Evolutionary conservation across 2,329 filamentous ascomycete genomes (phyloP).

Genomic region (Malbranchea zuffiana): DNA sequence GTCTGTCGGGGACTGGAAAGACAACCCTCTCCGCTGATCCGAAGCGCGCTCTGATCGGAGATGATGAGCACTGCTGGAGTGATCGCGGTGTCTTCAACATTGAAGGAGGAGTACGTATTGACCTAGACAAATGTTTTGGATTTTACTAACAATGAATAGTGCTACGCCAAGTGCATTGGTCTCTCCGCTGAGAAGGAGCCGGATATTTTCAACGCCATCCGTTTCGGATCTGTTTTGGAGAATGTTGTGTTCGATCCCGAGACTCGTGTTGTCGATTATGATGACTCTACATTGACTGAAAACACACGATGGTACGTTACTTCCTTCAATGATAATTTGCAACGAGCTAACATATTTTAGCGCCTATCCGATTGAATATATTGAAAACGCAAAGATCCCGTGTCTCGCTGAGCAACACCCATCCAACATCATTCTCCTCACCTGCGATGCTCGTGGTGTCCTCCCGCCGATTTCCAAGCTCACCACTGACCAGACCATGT

Average conservation of each 20-base stretch:
- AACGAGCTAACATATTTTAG: constrained; percentile 22
- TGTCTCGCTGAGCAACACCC: constrained; percentile 82
- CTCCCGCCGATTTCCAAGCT: constrained; percentile 97
- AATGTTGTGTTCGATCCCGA: constrained; percentile 95
- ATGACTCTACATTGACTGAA: constrained; percentile 88
- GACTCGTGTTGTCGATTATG: constrained; percentile 87
- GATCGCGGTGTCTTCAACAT: constrained; percentile 98
- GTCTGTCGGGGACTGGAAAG: constrained; percentile 96
- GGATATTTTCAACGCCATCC: constrained; percentile 92
- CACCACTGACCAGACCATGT: constrained; percentile 91
- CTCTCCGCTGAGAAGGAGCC: constrained; percentile 98
- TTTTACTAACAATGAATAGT: constrained; percentile 32
- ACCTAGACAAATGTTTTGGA: background rate
- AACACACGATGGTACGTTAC: constrained; percentile 68
- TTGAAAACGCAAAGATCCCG: constrained; percentile 96
- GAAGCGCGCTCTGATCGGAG: constrained; percentile 90
- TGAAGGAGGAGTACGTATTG: constrained; percentile 58
- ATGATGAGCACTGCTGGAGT: constrained; percentile 99
- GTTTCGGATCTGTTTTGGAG: constrained; percentile 93
- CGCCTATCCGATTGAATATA: constrained; percentile 99
- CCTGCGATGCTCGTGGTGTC: constrained; percentile 94
- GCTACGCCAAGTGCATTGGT: constrained; percentile 98
- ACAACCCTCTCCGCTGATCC: constrained; percentile 95
- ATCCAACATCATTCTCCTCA: constrained; percentile 94
- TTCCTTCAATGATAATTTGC: constrained; percentile 11